These are phyloP conservation scores for Monosporozyma yasuniensis DNA, from an alignment of 805 yeast genomes.

Conservation along the genomic window DNA sequence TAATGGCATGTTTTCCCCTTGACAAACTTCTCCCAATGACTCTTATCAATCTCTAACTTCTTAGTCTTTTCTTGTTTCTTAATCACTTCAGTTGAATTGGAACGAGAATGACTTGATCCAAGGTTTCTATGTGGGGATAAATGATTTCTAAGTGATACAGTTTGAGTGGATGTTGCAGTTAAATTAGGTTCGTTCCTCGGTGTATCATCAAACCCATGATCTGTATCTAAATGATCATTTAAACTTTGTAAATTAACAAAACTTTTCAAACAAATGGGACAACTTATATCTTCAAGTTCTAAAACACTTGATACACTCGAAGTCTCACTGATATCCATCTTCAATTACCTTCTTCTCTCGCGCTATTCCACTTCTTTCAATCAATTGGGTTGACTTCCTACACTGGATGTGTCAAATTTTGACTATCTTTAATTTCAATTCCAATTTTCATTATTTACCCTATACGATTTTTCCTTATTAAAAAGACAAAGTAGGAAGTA, in stretches of 20 bases:
- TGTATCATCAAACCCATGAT: slow-evolving; percentile 37
- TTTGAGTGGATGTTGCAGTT: background rate
- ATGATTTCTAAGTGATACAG: slow-evolving; percentile 1
- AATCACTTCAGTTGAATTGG: background rate
- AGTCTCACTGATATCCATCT: background rate
- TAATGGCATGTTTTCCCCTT: slow-evolving; percentile 23
- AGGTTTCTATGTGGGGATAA: background rate
- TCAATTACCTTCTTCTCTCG: background rate
- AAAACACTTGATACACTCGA: background rate
- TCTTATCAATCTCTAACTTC: slow-evolving; percentile 25
- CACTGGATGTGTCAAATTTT: background rate
- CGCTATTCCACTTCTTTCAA: background rate
- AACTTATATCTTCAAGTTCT: slow-evolving; percentile 18
- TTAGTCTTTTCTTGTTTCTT: slow-evolving; percentile 20
- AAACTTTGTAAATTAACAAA: slow-evolving; percentile 48
- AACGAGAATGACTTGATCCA: background rate
- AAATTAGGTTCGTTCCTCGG: background rate
- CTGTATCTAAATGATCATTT: slow-evolving; percentile 65
- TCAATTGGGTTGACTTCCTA: too few species aligned
- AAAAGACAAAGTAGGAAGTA: too few species aligned
- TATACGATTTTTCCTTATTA: background rate
- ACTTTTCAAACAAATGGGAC: slow-evolving; percentile 63
- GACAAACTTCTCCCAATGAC: slow-evolving; percentile 30
- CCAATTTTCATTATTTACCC: background rate
- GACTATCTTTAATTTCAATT: too few species aligned